phyloP scores from a whole-genome alignment of 2,329 filamentous ascomycete species.

The Cordyceps cateniannulata region DNA sequence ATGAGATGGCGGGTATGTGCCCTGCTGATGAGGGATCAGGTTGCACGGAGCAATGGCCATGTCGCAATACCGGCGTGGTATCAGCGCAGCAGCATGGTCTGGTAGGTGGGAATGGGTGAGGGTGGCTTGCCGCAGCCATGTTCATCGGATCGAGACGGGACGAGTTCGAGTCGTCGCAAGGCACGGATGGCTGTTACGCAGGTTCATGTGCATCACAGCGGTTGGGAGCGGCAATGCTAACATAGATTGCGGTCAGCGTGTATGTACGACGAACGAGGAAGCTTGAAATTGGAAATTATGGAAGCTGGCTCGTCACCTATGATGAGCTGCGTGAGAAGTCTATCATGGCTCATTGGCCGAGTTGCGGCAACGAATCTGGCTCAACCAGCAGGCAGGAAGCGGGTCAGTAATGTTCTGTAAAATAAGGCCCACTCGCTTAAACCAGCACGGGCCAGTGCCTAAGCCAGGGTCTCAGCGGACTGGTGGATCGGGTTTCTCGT shows the following conservation, averaged over 20 bases:
- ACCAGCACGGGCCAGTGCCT: conserved; percentile 23
- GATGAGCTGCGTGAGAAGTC: no score
- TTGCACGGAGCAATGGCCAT: conserved; percentile 1
- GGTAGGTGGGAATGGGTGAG: background rate
- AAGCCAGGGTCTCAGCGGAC: conserved; percentile 7
- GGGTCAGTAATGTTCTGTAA: conserved; percentile 21
- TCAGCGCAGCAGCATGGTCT: background rate
- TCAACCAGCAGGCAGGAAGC: background rate
- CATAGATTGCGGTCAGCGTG: background rate
- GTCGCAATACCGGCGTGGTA: background rate
- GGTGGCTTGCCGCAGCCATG: background rate
- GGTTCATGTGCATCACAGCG: background rate
- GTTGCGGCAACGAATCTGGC: background rate
- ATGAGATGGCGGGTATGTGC: no score
- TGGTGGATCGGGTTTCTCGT: background rate
- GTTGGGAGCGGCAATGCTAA: background rate
- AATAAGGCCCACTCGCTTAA: conserved; percentile 26
- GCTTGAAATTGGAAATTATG: background rate
- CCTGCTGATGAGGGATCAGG: background rate
- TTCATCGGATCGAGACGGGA: background rate
- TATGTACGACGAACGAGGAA: background rate
- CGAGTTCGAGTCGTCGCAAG: background rate
- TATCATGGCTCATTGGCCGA: background rate
- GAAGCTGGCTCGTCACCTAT: no score
- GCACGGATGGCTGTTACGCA: background rate